These are phyloP conservation scores for Lichenothelia convexa DNA, from an alignment of 495 filamentous ascomycete species.

Conservation along the genomic window DNA sequence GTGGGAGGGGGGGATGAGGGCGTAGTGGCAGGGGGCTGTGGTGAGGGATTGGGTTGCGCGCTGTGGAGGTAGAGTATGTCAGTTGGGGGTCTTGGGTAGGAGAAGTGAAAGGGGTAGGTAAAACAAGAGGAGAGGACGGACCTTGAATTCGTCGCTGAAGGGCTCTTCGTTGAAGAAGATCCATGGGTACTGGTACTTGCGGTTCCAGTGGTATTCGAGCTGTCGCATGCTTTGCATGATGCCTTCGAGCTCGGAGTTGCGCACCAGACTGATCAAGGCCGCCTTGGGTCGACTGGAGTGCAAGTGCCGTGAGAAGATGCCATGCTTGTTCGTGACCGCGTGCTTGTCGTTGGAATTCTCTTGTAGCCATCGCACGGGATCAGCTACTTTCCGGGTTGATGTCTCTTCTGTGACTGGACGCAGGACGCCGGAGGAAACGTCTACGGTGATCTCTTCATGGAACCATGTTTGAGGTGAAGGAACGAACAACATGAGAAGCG, in stretches of 20 bases:
- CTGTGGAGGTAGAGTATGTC: slow-evolving; percentile 4
- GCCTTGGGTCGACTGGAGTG: slow-evolving; percentile 13
- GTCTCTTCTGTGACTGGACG: slow-evolving; percentile 7
- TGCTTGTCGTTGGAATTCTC: slow-evolving; percentile 22
- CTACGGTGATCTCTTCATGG: background rate
- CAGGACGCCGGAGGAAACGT: slow-evolving; percentile 9
- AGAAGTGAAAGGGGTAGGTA: too few relatives aligned
- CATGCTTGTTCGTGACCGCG: slow-evolving; percentile 6
- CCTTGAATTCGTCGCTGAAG: slow-evolving; percentile 22
- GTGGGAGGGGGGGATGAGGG: slow-evolving; percentile 49
- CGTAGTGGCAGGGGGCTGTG: slow-evolving; percentile 18
- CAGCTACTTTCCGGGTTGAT: slow-evolving; percentile 9
- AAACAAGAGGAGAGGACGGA: slow-evolving; percentile 1
- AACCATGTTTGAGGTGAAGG: slow-evolving; percentile 13
- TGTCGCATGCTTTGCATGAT: slow-evolving; percentile 24
- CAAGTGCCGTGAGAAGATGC: background rate
- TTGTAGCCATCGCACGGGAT: slow-evolving; percentile 21
- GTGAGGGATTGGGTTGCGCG: slow-evolving; percentile 20
- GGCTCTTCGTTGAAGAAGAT: slow-evolving; percentile 25
- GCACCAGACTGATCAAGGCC: slow-evolving; percentile 21
- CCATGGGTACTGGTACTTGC: slow-evolving; percentile 24
- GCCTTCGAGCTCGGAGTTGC: slow-evolving; percentile 19
- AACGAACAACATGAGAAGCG: slow-evolving; percentile 15
- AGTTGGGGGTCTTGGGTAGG: too few relatives aligned
- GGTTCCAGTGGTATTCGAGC: slow-evolving; percentile 21